Percentiles rank a stretch among this genome's conserved stretches.
These are phyloP conservation scores for Huiozyma sinensis DNA, from an alignment of 805 yeast genomes.

Conservation along the genomic window DNA sequence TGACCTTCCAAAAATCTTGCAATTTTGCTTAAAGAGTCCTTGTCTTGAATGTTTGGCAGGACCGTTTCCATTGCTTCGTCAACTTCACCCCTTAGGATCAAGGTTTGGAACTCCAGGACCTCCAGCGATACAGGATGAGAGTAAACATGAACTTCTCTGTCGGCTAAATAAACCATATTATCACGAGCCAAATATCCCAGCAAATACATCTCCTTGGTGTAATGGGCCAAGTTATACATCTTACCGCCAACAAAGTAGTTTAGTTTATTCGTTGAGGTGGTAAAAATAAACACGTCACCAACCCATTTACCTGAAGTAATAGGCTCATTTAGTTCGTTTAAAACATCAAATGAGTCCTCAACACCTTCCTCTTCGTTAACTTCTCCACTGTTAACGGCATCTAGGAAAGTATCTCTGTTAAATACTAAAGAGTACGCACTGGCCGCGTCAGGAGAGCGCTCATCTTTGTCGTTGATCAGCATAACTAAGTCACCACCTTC, in stretches of 20 bases:
- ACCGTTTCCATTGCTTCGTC: slow-evolving; percentile 61
- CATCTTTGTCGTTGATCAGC: slow-evolving; percentile 48
- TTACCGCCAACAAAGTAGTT: slow-evolving; percentile 94
- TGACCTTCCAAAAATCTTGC: slow-evolving; percentile 91
- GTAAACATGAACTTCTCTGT: slow-evolving; percentile 75
- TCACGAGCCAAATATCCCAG: slow-evolving; percentile 88
- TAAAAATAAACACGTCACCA: slow-evolving; percentile 92
- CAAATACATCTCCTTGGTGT: slow-evolving; percentile 75
- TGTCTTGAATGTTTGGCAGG: slow-evolving; percentile 47
- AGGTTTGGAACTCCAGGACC: slow-evolving; percentile 90
- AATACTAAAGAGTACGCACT: slow-evolving; percentile 70
- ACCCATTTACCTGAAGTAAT: slow-evolving; percentile 89
- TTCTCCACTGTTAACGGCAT: slow-evolving; percentile 46
- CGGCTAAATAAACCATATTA: slow-evolving; percentile 80
- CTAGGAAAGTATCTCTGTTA: slow-evolving; percentile 55
- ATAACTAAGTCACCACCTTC: slow-evolving; percentile 85
- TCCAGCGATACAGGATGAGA: slow-evolving; percentile 74
- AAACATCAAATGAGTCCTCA: slow-evolving; percentile 74
- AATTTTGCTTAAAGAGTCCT: slow-evolving; percentile 61
- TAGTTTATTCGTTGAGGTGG: slow-evolving; percentile 76
- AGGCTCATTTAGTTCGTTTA: slow-evolving; percentile 70
- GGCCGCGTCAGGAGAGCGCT: slow-evolving; percentile 19
- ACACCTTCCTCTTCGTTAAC: slow-evolving; percentile 78
- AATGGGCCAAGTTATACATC: slow-evolving; percentile 84
- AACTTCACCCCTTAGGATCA: slow-evolving; percentile 87